phyloP scores from a whole-genome alignment of 306 rosid species.

The Inga laurina region DNA sequence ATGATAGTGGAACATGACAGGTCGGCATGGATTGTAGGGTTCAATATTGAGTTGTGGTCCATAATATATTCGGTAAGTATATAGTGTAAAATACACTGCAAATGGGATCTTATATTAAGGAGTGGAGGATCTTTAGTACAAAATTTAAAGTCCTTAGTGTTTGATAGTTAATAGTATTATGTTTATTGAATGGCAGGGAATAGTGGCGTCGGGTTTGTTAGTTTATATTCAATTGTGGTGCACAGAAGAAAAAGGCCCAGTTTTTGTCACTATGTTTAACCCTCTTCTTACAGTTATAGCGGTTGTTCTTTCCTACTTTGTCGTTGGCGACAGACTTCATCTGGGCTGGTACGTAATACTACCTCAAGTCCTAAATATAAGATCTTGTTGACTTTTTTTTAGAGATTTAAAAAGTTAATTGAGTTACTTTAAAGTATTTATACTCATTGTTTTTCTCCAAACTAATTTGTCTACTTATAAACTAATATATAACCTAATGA shows the following conservation, averaged over 20 bases:
- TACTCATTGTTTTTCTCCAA: too few species aligned
- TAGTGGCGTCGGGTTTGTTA: slow-evolving; percentile 53
- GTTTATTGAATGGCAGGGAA: slow-evolving; percentile 52
- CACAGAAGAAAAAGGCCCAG: slow-evolving; percentile 76
- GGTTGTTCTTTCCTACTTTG: slow-evolving; percentile 67
- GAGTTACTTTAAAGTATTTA: too few species aligned
- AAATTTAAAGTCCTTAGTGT: not conserved
- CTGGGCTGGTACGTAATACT: slow-evolving; percentile 58
- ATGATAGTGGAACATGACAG: slow-evolving; percentile 43
- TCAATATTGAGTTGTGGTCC: slow-evolving; percentile 73
- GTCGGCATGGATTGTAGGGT: slow-evolving; percentile 67
- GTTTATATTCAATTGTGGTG: slow-evolving; percentile 74
- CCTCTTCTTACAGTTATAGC: slow-evolving; percentile 66
- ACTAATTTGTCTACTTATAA: too few species aligned
- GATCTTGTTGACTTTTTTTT: too few species aligned
- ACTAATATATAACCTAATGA: too few species aligned
- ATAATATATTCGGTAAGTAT: slow-evolving; percentile 64
- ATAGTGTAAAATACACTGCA: not conserved
- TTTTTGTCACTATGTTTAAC: slow-evolving; percentile 76
- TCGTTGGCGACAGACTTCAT: slow-evolving; percentile 71
- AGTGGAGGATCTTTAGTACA: too few species aligned
- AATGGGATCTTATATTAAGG: too few species aligned
- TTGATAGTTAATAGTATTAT: not conserved
- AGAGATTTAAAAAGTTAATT: too few species aligned
- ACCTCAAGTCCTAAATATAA: too few species aligned